A percentile compares a stretch with the other conserved stretches of the same genome.
Conservation (phyloP, 148 eudicot genomes). For the Rhododendron vialii region DNA sequence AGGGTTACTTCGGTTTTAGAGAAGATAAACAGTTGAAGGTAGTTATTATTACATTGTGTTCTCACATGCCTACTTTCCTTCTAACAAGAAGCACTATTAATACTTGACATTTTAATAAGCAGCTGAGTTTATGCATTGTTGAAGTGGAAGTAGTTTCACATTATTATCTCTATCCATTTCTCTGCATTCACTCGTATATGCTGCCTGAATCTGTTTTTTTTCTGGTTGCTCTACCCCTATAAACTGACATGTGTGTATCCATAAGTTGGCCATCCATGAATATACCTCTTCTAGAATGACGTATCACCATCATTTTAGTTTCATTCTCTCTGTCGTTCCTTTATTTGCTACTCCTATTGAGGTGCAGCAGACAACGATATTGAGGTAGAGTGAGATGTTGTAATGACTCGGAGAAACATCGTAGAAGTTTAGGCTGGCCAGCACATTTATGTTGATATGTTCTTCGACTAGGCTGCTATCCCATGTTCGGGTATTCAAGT, state of each 20-base stretch:
- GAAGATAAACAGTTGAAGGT: constrained; percentile 85
- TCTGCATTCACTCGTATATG: background rate
- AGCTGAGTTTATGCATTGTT: background rate
- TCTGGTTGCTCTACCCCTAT: background rate
- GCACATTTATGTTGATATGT: background rate
- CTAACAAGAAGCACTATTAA: background rate
- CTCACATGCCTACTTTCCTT: background rate
- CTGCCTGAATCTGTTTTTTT: background rate
- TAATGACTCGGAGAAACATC: background rate
- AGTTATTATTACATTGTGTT: constrained; percentile 1
- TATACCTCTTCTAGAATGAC: background rate
- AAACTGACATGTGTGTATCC: background rate
- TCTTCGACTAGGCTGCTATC: background rate
- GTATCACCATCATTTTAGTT: background rate
- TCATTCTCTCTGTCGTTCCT: background rate
- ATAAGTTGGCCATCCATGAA: background rate
- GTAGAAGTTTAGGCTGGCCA: background rate
- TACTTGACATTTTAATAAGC: background rate
- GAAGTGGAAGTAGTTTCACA: background rate
- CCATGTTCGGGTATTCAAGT: background rate
- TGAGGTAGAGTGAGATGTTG: background rate
- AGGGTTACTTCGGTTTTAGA: constrained; percentile 56
- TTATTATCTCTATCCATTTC: background rate
- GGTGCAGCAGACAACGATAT: background rate
- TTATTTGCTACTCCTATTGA: background rate